These are phyloP conservation scores for Yamadazyma taylorii DNA, from an alignment of 1,139 yeast species.

Conservation along the genomic window DNA sequence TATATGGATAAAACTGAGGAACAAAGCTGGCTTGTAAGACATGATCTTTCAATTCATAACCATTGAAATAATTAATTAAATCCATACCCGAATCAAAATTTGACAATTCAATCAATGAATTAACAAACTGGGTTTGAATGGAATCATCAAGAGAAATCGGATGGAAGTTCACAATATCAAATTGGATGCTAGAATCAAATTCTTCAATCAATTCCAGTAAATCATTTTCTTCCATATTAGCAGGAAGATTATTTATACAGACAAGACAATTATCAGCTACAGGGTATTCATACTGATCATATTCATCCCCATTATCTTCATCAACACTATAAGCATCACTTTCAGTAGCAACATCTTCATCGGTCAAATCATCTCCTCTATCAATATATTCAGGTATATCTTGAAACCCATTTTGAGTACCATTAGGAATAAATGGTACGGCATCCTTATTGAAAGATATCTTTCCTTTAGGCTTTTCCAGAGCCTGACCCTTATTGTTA, in stretches of 20 bases:
- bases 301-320: constrained; percentile 4
- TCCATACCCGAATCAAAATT: constrained; percentile 17
- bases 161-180: constrained; percentile 9
- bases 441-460: constrained; percentile 24
- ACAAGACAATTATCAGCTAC: constrained; percentile 3
- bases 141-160: constrained; percentile 3
- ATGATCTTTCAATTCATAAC: constrained; percentile 25
- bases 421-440: constrained; percentile 25
- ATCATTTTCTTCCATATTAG: constrained; percentile 1
- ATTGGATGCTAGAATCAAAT: background rate
- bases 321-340: no score
- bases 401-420: constrained; percentile 1
- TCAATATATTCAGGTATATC: no score
- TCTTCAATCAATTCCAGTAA: constrained; percentile 3
- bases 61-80: constrained; percentile 24
- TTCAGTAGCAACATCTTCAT: no score
- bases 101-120: constrained; percentile 17
- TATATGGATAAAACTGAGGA: constrained; percentile 7
- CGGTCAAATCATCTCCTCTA: constrained; percentile 2
- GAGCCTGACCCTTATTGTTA: no score
- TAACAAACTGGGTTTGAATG: constrained; percentile 2
- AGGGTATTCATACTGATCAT: background rate
- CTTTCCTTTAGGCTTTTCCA: constrained; percentile 2
- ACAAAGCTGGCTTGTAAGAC: constrained; percentile 20
- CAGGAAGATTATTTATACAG: constrained; percentile 6